phyloP scores from a whole-genome alignment of 805 yeast genomes.

The Myxozyma sirexii region DNA sequence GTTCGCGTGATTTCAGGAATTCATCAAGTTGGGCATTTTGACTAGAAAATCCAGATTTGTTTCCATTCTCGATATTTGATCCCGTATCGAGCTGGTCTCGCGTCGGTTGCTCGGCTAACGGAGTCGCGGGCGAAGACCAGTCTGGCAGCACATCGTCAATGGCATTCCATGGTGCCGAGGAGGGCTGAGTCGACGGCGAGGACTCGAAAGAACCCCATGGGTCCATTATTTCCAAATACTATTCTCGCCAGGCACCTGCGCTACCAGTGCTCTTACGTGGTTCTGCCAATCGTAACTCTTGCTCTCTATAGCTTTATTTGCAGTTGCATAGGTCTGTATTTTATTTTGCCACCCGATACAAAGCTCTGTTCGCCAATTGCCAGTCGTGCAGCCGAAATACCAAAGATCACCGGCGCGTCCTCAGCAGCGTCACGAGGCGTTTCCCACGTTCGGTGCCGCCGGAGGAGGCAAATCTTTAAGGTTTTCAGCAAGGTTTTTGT shows the following conservation, averaged over 20 bases:
- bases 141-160: constrained; percentile 30
- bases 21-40: no score
- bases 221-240: constrained; percentile 15
- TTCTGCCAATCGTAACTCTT: not conserved
- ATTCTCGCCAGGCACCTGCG: not conserved
- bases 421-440: not conserved
- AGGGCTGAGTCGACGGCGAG: not conserved
- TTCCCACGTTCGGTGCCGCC: not conserved
- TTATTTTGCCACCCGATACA: no score
- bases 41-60: no score
- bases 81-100: not conserved
- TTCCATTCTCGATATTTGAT: not conserved
- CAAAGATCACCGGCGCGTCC: not conserved
- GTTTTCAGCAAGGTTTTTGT: not conserved
- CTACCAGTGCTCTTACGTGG: not conserved
- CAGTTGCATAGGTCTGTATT: not conserved
- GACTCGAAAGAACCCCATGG: constrained; percentile 28
- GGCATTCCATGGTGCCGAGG: constrained; percentile 10
- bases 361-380: no score
- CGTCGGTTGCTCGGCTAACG: not conserved
- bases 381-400: no score
- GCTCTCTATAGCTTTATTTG: not conserved
- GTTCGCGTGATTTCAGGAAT: no score
- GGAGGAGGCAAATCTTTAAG: not conserved
- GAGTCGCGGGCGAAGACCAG: constrained; percentile 15